Conservation (phyloP, 148 eudicot species). For the Suaeda aralocaspica region DNA sequence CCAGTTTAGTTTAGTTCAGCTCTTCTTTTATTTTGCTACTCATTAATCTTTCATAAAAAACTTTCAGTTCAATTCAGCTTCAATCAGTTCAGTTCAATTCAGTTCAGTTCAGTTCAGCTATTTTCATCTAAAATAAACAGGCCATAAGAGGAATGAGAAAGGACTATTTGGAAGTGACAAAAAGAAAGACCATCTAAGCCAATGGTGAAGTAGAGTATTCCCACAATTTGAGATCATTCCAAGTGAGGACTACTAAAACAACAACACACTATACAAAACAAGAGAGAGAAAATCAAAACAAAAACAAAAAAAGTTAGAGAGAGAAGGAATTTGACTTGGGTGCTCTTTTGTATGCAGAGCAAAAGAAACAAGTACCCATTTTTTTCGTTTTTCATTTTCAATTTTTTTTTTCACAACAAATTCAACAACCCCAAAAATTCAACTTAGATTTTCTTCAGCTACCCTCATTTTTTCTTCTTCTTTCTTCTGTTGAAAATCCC, state of each 20-base stretch:
- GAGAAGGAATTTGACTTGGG: constrained; percentile 23
- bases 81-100: too few species aligned
- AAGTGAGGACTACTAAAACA: constrained; percentile 7
- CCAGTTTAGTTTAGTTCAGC: too few species aligned
- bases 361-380: background rate
- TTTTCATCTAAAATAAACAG: too few species aligned
- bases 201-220: background rate
- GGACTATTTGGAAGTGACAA: constrained; percentile 4
- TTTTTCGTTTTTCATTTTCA: too few species aligned
- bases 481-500: constrained; percentile 2
- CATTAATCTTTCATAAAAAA: too few species aligned
- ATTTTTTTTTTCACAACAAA: background rate
- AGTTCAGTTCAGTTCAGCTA: too few species aligned
- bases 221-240: constrained; percentile 14
- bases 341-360: background rate
- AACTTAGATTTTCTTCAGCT: constrained; percentile 4
- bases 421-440: constrained; percentile 1
- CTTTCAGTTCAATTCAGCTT: too few species aligned
- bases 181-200: constrained; percentile 1
- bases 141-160: background rate
- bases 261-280: background rate
- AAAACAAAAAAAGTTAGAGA: background rate
- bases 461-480: background rate
- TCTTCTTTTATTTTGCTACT: too few species aligned
- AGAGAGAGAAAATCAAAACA: background rate